Evolutionary conservation across 345 rosid species (phyloP), one percentile per base, ranked within the genome.

Genomic region (Camelina hispida): DNA sequence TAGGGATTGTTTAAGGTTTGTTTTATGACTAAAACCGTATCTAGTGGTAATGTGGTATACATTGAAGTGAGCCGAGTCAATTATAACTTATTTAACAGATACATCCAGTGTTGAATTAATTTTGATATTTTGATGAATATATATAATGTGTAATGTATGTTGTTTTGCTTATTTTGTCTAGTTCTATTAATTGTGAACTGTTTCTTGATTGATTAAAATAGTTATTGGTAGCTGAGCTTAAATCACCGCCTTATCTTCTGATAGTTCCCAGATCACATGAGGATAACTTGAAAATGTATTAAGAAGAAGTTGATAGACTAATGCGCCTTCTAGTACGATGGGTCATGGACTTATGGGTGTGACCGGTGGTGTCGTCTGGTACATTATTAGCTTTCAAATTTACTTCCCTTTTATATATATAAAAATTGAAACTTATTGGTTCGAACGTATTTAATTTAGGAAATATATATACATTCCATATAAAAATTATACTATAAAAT

Each of bases 171-270:
- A 6, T 20, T 59, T 22, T 28, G 20, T 61, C 22, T 15, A 25
- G 30, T 23, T 51, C 25, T 23, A 50, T 51, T 16, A 50, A 25
- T 3, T 61, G 18, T 60, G 30, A 43, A 43, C 16, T 35, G 17
- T 10, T 14, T 14, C 38, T 15, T 30, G 52, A 9, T 14, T 47
- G n/a, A 10, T 7, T 3, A 30, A 9, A 4, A 9, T 38, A 11
- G 30, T 7, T 62, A 16, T 62, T 7, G 61, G 43, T 61, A 50
- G 4, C 62, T 22, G 52, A 50, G 75, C 52, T 61, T 60, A 38
- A 23, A 37, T 4, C 59, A 71, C 40, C 51, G 50, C 40, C 18
- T 37, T 28, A 4, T 59, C 6, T 10, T 37, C 9, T 61, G 59
- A 59, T 50, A 60, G 15, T 35, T 48, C 42, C 40, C 30, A 28